Base-by-base conservation (phyloP, 1,284 basidiomycete species). In the Grifola frondosa region DNA sequence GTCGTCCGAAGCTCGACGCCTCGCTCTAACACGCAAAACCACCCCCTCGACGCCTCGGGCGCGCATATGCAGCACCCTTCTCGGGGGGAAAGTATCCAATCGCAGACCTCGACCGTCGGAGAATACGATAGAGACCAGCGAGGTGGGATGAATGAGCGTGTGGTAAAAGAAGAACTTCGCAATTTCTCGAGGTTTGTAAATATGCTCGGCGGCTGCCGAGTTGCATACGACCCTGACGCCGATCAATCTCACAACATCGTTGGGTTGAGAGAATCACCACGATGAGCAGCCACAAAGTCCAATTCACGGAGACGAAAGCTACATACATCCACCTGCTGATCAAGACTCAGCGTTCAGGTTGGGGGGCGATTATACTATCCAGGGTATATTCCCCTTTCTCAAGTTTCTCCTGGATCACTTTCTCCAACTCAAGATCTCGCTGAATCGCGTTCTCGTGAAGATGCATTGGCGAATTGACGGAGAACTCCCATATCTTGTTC, bases 21-120 rank as follows among this genome's bases (percentile, higher is more conserved):
- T 59, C 43, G 20, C 33, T 75, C 60, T 74, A 40, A 66, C 69
- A 67, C 60, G 67, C 56, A 62, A 74, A 75, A 74, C 71, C 71
- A 74, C 69, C 73, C 67, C 69, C 61, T 64, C 63, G 44, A 58
- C 58, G 66, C 71, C 70, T 69, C 48, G 65, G 58, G 59, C 58
- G 42, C 48, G 37, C 26, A 20, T n/a, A 15, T 30, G 22, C 31
- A 23, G 26, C 44, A 53, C 68, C 60, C 69, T 72, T 64, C 51
- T 57, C 58, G 63, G 63, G 68, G 69, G 69, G 72, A 74, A 75
- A 71, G 71, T 41, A 53, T 62, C 60, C 48, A 48, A 42, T 47
- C 65, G 46, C 50, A 37, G 40, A 46, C 57, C 55, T 57, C 53
- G 55, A 60, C 58, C 58, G 53, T 53, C 56, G 44, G 41, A 37